Base-by-base conservation (phyloP, 2,329 filamentous ascomycete genomes). In the Fusarium drepaniforme region DNA sequence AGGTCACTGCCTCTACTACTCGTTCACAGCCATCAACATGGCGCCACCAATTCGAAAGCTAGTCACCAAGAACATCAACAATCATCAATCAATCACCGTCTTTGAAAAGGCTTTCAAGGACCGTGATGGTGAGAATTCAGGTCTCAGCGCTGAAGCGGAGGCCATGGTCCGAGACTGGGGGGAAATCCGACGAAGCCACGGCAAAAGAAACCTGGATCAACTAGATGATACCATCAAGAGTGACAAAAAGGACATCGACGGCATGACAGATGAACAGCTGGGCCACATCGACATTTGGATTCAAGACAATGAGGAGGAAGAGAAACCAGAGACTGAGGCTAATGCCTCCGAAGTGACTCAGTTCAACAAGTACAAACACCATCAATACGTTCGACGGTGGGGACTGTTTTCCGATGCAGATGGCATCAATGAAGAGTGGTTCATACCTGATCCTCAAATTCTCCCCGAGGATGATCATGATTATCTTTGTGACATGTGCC, bases 401-500 rank as follows among this genome's bases (percentile, higher is more conserved):
- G 70, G 70, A 0, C n/a, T 72, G 0, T 72, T 72, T 37, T 53
- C 56, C 1, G 70, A 68, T 18, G 56, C 44, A 3, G 53, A 68
- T 8, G 68, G 68, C 7, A 46, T 70, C 5, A 64, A 72, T 28
- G 70, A 72, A 11, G 59, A 72, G 42, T 72, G 70, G 70, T 72
- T 72, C 6, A 72, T 72, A 8, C 4, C 38, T 1, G 21, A 63
- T 21, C 64, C 59, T 2, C 37, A 40, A 21, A 6, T 68, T 4
- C 56, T 62, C 18, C 21, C 30, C 15, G 38, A 61, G 6, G 35
- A 23, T 4, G 35, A 72, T 12, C 38, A 60, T 4, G 15, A 40
- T 8, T 72, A 72, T 58, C 40, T 72, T 3, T 72, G 70, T 56
- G 53, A 46, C 15, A 72, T 72, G 70, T 72, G 70, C 38, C 53